phyloP scores from a whole-genome alignment of 108 stramenopile species.

The Pseudonitzschia multiseries region DNA sequence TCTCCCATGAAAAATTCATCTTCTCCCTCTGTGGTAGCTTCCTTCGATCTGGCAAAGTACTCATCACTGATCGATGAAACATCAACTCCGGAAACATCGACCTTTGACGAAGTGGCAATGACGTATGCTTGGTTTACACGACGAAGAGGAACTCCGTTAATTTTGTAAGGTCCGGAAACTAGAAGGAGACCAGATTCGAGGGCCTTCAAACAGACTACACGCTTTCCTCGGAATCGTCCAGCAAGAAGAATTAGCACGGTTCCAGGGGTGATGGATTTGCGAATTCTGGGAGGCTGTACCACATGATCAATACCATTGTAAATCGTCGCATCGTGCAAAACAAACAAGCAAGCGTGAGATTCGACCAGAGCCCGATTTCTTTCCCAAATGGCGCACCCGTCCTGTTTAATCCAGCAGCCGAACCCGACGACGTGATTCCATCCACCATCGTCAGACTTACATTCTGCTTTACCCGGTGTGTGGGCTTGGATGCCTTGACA shows the following conservation, averaged over 20 bases:
- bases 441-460: conserved; percentile 33
- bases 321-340: neutral
- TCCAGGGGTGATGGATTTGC: conserved; percentile 95
- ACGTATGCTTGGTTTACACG: conserved; percentile 99
- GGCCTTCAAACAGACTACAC: conserved; percentile 96
- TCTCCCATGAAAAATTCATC: conserved; percentile 90
- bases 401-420: no score
- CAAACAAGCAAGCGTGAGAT: neutral
- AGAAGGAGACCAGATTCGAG: conserved; percentile 96
- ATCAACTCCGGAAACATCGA: conserved; percentile 89
- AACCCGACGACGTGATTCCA: no score
- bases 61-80: conserved; percentile 86
- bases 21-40: conserved; percentile 63
- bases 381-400: neutral
- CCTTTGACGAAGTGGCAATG: conserved; percentile 96
- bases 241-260: conserved; percentile 98
- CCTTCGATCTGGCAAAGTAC: conserved; percentile 89
- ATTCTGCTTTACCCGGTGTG: conserved; percentile 73
- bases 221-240: conserved; percentile 99
- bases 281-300: conserved; percentile 82
- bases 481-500: conserved; percentile 52
- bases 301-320: neutral
- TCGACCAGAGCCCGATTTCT: neutral
- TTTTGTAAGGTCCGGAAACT: conserved; percentile 98
- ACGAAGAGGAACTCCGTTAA: conserved; percentile 98